Evolutionary conservation across 1,139 yeast species (phyloP).

Genomic region (Yamadazyma membranifaciens): DNA sequence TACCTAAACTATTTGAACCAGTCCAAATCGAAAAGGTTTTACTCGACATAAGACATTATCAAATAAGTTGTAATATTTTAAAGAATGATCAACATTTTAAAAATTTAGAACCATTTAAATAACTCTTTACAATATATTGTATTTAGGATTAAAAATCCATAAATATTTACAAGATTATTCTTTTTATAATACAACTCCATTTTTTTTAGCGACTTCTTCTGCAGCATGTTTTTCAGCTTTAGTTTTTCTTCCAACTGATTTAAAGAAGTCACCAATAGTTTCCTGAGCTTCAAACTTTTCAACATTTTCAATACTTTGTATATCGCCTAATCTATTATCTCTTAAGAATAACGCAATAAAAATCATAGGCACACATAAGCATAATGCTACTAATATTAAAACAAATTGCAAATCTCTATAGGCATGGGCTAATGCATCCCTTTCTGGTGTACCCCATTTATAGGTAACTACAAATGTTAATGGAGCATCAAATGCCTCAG

Average conservation of each 20-base stretch:
- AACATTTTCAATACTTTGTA: conserved; percentile 19
- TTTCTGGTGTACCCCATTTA: conserved; percentile 33
- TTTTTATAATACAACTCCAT: background rate
- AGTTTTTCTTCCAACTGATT: conserved; percentile 6
- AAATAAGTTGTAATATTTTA: background rate
- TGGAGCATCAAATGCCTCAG: conserved; percentile 27
- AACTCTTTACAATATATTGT: background rate
- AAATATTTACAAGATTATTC: background rate
- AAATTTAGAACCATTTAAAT: conserved; percentile 1
- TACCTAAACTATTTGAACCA: conserved; percentile 2
- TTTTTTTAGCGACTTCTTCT: background rate
- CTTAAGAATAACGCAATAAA: conserved; percentile 30
- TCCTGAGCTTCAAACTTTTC: conserved; percentile 7
- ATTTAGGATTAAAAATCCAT: background rate
- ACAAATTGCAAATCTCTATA: conserved; percentile 34
- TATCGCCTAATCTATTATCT: conserved; percentile 29
- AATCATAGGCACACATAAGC: conserved; percentile 35
- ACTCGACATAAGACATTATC: background rate
- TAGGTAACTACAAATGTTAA: conserved; percentile 24
- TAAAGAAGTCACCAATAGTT: conserved; percentile 5
- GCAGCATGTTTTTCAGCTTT: conserved; percentile 7
- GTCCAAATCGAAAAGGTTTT: conserved; percentile 3
- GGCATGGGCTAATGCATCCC: conserved; percentile 29
- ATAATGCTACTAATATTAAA: conserved; percentile 30
- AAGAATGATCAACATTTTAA: conserved; percentile 1